Evolutionary conservation across 805 yeast species (phyloP).

Genomic region (Sugiyamaella mastotermitis): DNA sequence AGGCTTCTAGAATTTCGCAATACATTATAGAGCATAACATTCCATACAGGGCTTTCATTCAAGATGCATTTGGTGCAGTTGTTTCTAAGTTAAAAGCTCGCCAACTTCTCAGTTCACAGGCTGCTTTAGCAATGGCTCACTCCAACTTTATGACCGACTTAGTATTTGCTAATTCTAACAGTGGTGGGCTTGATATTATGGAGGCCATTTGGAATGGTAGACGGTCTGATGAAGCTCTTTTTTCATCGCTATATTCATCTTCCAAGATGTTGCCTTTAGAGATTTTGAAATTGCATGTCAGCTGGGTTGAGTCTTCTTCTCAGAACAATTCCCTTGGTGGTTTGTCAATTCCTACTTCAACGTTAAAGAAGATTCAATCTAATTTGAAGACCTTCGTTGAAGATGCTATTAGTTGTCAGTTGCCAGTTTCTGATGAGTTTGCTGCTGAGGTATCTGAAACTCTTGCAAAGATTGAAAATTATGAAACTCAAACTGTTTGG

Average conservation of each 20-base stretch:
- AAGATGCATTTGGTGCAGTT: constrained; percentile 12
- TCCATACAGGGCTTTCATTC: constrained; percentile 1
- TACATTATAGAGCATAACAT: constrained; percentile 1
- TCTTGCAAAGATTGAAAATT: constrained; percentile 7
- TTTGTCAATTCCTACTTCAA: constrained; percentile 15
- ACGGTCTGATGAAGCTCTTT: constrained; percentile 9
- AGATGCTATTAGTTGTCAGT: constrained; percentile 10
- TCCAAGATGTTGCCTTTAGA: constrained; percentile 10
- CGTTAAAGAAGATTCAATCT: constrained; percentile 9
- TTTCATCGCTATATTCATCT: constrained; percentile 7
- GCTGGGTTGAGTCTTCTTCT: constrained; percentile 14
- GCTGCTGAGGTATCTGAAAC: constrained; percentile 7
- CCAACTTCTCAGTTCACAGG: constrained; percentile 8
- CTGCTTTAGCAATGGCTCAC: constrained; percentile 15
- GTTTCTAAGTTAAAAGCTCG: constrained; percentile 5
- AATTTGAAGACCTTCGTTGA: constrained; percentile 11
- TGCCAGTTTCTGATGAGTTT: constrained; percentile 1
- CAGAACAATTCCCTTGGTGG: constrained; percentile 13
- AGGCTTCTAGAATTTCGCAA: constrained; percentile 15
- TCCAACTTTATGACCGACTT: constrained; percentile 16
- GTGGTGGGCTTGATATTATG: constrained; percentile 18
- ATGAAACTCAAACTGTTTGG: constrained; percentile 5
- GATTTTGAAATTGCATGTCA: constrained; percentile 14
- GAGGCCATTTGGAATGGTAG: constrained; percentile 22
- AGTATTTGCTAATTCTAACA: constrained; percentile 11